Evolutionary conservation across 352 stramenopile genomes (phyloP), one percentile per base, ranked within the genome.

Genomic region (Lagenidium giganteum): DNA sequence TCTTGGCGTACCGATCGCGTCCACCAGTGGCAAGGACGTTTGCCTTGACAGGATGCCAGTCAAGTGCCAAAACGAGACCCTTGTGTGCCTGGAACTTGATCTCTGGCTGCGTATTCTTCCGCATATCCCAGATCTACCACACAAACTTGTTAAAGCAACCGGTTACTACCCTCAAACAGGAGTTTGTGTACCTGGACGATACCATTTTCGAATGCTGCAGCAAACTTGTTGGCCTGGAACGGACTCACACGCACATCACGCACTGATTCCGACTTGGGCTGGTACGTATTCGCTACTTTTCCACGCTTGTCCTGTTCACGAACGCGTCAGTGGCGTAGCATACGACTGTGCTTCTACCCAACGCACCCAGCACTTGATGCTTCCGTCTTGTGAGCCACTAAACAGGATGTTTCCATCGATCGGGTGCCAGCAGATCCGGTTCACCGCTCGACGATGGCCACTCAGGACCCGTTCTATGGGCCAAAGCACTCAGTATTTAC

Each of bases 351-450:
- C 38, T 8, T 45, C 12, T 11, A 31, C 32, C 14, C 7, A 17
- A 54, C 48, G 24, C 54, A 94, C 83, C 83, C 83, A 95, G 27
- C 89, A 70, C 28, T 95, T 95, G 54, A 95, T 84, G 5, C 78
- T 89, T 20, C 83, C 80, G 35, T 95, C 83, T 48, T 95, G 83
- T 0, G 83, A 95, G 8, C 79, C 83, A 54, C 83, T 95, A 29
- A 93, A 73, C 20, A 95, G 75, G 42, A 91, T 44, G 20, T 85
- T 91, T 46, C 60, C 70, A 31, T 95, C 79, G 11, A 52, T 81
- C 12, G 76, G 76, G 41, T 95, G 83, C 83, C 83, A 95, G 54
- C 80, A 95, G 45, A 95, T 93, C 42, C 83, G 80, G 46, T 95
- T 95, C 47, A 92, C 83, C 1, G 83, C 74, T 25, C 83, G 80